phyloP scores from a whole-genome alignment of 2,329 filamentous ascomycete species.

The Ilyonectria destructans region DNA sequence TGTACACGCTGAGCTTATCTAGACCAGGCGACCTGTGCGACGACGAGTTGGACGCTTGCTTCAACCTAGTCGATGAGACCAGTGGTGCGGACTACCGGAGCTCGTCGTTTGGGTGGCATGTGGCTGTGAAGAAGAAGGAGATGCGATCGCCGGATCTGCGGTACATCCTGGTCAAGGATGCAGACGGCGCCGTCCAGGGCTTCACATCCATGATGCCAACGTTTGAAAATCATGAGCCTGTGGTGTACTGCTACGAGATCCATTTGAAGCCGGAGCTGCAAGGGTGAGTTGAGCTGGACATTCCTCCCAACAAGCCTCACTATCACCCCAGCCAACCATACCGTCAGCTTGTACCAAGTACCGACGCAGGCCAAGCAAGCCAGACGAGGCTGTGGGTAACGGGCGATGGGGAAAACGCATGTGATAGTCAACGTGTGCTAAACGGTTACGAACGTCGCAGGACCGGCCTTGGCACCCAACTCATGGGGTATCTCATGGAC shows the following conservation, averaged over 20 bases:
- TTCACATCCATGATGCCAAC: constrained; percentile 83
- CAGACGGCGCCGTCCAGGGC: constrained; percentile 57
- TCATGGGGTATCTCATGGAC: constrained; percentile 71
- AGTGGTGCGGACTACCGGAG: constrained; percentile 76
- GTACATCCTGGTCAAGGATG: constrained; percentile 74
- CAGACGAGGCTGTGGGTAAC: constrained; percentile 18
- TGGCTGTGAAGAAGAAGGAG: constrained; percentile 73
- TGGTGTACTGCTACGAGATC: constrained; percentile 86
- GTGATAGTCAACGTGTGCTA: constrained; percentile 9
- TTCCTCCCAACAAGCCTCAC: constrained; percentile 5
- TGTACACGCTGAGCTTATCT: constrained; percentile 64
- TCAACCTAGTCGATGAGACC: constrained; percentile 73
- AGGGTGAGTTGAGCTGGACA: constrained; percentile 59
- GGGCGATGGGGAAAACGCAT: constrained; percentile 14
- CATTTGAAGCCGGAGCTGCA: constrained; percentile 74
- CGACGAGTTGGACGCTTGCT: constrained; percentile 68
- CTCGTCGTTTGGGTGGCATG: constrained; percentile 77
- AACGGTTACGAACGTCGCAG: constrained; percentile 54
- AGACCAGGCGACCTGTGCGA: constrained; percentile 57
- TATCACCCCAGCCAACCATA: constrained; percentile 21
- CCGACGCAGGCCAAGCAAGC: constrained; percentile 1
- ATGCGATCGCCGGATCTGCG: constrained; percentile 79
- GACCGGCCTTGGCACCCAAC: constrained; percentile 73
- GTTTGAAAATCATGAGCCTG: constrained; percentile 75
- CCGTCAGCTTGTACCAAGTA: not conserved